These are phyloP conservation scores for Clonostachys rhizophaga DNA, from an alignment of 2,329 filamentous ascomycete genomes.

Conservation along the genomic window DNA sequence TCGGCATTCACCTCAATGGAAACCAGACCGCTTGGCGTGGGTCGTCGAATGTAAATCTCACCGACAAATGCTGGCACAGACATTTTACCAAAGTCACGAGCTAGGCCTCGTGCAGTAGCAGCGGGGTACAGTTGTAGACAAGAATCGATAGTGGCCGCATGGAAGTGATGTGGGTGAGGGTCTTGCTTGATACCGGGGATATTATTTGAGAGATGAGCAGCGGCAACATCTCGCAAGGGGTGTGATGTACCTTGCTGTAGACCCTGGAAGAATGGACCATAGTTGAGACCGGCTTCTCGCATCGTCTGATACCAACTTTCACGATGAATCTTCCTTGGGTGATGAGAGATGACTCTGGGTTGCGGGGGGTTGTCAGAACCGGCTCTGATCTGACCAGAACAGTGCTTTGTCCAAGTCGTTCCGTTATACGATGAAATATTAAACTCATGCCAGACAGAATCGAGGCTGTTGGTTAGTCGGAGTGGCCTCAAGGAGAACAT, in stretches of 20 bases:
- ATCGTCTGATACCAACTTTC: too few species aligned
- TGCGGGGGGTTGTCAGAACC: too few species aligned
- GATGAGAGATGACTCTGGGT: too few species aligned
- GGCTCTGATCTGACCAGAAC: background rate
- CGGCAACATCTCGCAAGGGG: too few species aligned
- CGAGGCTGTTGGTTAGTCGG: background rate
- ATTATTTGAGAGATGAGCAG: too few species aligned
- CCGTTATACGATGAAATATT: background rate
- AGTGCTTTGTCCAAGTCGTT: background rate
- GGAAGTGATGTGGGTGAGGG: conserved; percentile 1
- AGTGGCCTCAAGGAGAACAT: background rate
- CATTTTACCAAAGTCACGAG: background rate
- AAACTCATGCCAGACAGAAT: background rate
- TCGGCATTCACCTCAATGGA: background rate
- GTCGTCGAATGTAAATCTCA: too few species aligned
- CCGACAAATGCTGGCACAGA: background rate
- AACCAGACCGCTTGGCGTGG: too few species aligned
- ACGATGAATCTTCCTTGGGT: too few species aligned
- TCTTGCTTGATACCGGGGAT: too few species aligned
- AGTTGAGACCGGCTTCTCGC: too few species aligned
- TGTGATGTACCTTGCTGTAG: too few species aligned
- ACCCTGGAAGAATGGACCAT: too few species aligned
- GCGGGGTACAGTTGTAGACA: background rate
- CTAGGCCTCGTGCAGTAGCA: background rate
- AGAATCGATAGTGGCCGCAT: conserved; percentile 6